A percentile compares a stretch with the other conserved stretches of the same genome.
phyloP scores from a whole-genome alignment of 2,329 filamentous ascomycete species.

The Colletotrichum tanaceti region DNA sequence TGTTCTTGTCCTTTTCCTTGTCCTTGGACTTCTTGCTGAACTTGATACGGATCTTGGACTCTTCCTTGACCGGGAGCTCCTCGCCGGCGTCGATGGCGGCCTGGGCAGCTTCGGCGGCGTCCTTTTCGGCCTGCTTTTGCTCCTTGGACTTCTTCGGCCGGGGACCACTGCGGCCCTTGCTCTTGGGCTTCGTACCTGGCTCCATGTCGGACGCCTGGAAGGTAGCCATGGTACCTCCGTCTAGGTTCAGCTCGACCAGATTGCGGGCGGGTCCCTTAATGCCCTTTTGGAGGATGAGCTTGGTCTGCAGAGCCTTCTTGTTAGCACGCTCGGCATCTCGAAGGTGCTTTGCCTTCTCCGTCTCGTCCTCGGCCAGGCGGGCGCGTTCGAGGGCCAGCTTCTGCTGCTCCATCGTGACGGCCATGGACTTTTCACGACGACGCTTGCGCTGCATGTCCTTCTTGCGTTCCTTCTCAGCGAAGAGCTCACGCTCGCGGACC shows the following conservation, averaged over 20 bases:
- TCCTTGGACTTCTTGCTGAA: slow-evolving; percentile 64
- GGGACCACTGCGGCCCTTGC: slow-evolving; percentile 68
- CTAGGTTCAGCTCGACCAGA: slow-evolving; percentile 78
- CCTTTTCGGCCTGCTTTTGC: slow-evolving; percentile 84
- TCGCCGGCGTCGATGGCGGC: slow-evolving; percentile 83
- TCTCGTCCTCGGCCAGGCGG: slow-evolving; percentile 81
- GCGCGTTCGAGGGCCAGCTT: slow-evolving; percentile 84
- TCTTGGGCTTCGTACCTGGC: slow-evolving; percentile 58
- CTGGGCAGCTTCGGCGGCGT: slow-evolving; percentile 87
- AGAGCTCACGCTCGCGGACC: slow-evolving; percentile 89
- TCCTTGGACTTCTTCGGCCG: slow-evolving; percentile 92
- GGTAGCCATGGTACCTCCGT: slow-evolving; percentile 86
- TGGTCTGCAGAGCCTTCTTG: slow-evolving; percentile 92
- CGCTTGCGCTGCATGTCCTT: slow-evolving; percentile 99
- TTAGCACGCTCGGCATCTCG: slow-evolving; percentile 89
- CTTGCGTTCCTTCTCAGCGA: slow-evolving; percentile 97
- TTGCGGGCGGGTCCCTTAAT: slow-evolving; percentile 80
- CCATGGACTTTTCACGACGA: slow-evolving; percentile 94
- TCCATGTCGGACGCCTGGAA: slow-evolving; percentile 78
- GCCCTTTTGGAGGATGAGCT: slow-evolving; percentile 86
- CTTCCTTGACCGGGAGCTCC: slow-evolving; percentile 72
- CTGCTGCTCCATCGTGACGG: slow-evolving; percentile 90
- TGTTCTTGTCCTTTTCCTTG: slow-evolving; percentile 55
- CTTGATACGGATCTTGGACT: slow-evolving; percentile 72
- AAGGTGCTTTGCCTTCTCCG: slow-evolving; percentile 82